Evolutionary conservation across 164 flowering plant species (phyloP), one percentile per base, ranked within the genome.

Genomic region (Euptelea pleiosperma): DNA sequence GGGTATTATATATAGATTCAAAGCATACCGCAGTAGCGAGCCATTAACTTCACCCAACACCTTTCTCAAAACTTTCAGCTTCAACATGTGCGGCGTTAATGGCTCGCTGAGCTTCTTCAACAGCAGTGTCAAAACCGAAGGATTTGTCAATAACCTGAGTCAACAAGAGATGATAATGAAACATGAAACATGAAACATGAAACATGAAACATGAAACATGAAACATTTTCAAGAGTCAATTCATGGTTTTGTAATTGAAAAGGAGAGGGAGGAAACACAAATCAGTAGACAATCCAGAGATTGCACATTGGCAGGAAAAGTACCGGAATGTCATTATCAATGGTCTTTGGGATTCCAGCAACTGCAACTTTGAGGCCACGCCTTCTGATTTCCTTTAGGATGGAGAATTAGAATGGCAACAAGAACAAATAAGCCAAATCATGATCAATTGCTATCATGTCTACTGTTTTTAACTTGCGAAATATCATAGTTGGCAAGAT

Each of bases 1-100:
- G 12, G 21, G 21, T 6, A 12, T 11, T 2, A 57, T 6, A 5
- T 0, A 42, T 6, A 34, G 1, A n/a, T n/a, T n/a, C 29, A 15
- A 50, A 66, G 47, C 78, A 61, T 77, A 93, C 98, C 99, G 54
- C 97, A 82, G 39, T 93, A 55, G 47, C 97, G 91, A 37, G 97
- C 99, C 97, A 93, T 93, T 46, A 93, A 61, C 81, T 93, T 93
- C 64, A 93, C 97, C 98, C 98, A 28, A 93, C 76, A 41, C 98
- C 86, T 76, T 93, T 93, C 68, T 89, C 96, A 37, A 64, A 25
- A 62, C 96, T 92, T 74, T 78, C 86, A 51, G 93, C 78, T 79
- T 89, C 98, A 64, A 89, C 96, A 75, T 89, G 98, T 18, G 97
- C 97, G 2, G 97, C 97, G 73, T 87, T 93, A 36, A 93, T 93